Percentiles rank a stretch among this genome's conserved stretches.
Evolutionary conservation across 2,329 filamentous ascomycete genomes (phyloP).

Genomic region (Neopestalotiopsis clavispora): DNA sequence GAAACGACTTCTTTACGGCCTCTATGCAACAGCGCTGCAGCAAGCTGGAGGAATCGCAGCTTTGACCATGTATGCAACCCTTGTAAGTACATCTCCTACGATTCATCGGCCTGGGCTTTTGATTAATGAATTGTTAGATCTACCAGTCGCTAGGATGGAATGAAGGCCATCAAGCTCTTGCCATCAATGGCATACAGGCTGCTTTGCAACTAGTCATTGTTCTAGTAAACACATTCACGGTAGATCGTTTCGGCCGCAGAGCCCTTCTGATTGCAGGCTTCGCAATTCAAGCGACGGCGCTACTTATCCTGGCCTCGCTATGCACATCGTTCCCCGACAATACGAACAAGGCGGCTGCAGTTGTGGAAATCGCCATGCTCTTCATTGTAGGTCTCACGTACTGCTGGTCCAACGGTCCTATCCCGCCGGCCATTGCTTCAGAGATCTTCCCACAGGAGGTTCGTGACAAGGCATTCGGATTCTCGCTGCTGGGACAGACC

Average conservation of each 20-base stretch:
- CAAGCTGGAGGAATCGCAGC: slow-evolving; percentile 6
- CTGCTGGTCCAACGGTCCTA: slow-evolving; percentile 1
- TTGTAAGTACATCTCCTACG: background rate
- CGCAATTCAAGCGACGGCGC: background rate
- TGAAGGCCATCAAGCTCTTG: slow-evolving; percentile 1
- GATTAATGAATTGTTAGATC: background rate
- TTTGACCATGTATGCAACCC: slow-evolving; percentile 7
- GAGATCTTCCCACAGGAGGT: slow-evolving; percentile 9
- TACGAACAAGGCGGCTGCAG: background rate
- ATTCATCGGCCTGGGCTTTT: background rate
- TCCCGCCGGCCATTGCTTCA: background rate
- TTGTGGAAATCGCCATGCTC: background rate
- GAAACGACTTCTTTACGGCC: background rate
- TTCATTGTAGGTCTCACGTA: slow-evolving; percentile 4
- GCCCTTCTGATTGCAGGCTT: slow-evolving; percentile 6
- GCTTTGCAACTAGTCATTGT: background rate
- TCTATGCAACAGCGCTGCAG: slow-evolving; percentile 8
- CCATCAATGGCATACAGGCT: background rate
- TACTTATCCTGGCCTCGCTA: background rate
- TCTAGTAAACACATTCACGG: slow-evolving; percentile 1
- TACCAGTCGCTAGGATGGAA: slow-evolving; percentile 1
- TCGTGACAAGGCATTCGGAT: slow-evolving; percentile 7
- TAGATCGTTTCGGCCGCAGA: slow-evolving; percentile 1
- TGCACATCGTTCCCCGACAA: background rate
- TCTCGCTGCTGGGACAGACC: slow-evolving; percentile 4